These are phyloP conservation scores for Aspergillus asperescens DNA, from an alignment of 495 filamentous ascomycete genomes.

Conservation along the genomic window DNA sequence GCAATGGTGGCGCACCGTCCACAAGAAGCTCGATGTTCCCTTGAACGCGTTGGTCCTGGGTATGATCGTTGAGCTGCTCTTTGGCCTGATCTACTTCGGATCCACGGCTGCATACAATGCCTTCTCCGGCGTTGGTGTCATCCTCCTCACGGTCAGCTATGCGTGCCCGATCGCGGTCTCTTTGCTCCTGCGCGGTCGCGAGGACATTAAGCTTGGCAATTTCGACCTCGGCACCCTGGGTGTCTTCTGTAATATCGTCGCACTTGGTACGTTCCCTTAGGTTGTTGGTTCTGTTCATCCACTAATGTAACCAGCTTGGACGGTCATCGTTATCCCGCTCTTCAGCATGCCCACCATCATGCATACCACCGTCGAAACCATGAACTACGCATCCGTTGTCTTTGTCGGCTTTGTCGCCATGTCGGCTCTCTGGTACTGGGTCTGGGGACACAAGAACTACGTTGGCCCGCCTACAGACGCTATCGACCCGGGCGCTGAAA, in stretches of 20 bases:
- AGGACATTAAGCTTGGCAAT: conserved; percentile 39
- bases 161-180: conserved; percentile 60
- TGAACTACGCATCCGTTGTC: conserved; percentile 55
- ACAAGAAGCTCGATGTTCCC: conserved; percentile 49
- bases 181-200: conserved; percentile 39
- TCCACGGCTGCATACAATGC: conserved; percentile 58
- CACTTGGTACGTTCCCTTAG: conserved; percentile 21
- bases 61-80: conserved; percentile 47
- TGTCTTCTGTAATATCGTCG: conserved; percentile 46
- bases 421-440: conserved; percentile 53
- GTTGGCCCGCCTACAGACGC: conserved; percentile 22
- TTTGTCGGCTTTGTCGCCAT: conserved; percentile 52
- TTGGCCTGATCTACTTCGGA: conserved; percentile 61
- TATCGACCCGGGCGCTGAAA: not conserved
- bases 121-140: conserved; percentile 62
- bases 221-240: conserved; percentile 50
- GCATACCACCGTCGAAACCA: conserved; percentile 32
- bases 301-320: conserved; percentile 42
- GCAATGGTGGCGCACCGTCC: conserved; percentile 43
- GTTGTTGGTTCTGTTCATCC: not conserved
- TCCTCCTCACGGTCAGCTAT: conserved; percentile 58
- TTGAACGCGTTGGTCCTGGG: conserved; percentile 52
- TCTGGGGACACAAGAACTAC: conserved; percentile 48
- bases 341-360: conserved; percentile 39
- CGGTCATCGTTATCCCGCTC: conserved; percentile 48